A percentile compares a stretch with the other conserved stretches of the same genome.
Conservation (phyloP, 2,329 filamentous ascomycete genomes). For the Polychaeton citri region DNA sequence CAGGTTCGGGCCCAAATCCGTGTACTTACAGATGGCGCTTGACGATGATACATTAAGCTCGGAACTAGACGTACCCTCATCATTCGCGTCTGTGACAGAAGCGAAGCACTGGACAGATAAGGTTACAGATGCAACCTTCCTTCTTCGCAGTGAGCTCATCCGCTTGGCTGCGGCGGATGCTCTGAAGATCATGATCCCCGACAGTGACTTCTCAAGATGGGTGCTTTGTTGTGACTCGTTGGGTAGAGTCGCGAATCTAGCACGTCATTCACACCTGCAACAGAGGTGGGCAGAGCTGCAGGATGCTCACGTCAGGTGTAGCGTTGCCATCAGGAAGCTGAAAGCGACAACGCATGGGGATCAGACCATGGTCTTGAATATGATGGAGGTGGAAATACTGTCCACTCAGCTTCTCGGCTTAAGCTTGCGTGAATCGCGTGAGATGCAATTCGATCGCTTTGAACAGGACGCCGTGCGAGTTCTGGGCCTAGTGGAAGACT, state of each 20-base stretch:
- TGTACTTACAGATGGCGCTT: background rate
- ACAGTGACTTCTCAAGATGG: background rate
- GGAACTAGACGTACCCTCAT: background rate
- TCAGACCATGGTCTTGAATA: background rate
- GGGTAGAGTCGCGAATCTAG: background rate
- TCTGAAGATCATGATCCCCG: background rate
- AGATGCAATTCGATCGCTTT: constrained; percentile 3
- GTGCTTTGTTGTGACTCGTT: background rate
- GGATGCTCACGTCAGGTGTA: background rate
- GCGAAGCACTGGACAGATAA: background rate
- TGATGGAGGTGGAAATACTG: constrained; percentile 1
- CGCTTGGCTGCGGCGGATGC: background rate
- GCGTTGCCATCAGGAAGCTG: background rate
- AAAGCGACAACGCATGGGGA: background rate
- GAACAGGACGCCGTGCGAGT: constrained; percentile 3
- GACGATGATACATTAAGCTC: background rate
- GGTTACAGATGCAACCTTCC: background rate
- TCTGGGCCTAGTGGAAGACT: constrained; percentile 1
- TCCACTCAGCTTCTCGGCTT: background rate
- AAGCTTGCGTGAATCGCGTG: constrained; percentile 3
- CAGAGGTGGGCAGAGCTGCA: background rate
- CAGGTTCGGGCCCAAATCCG: background rate
- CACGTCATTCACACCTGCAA: background rate
- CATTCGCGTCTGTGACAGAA: background rate
- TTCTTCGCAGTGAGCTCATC: background rate